Conservation (phyloP, 768 basidiomycete species). For the Suillus decipiens region DNA sequence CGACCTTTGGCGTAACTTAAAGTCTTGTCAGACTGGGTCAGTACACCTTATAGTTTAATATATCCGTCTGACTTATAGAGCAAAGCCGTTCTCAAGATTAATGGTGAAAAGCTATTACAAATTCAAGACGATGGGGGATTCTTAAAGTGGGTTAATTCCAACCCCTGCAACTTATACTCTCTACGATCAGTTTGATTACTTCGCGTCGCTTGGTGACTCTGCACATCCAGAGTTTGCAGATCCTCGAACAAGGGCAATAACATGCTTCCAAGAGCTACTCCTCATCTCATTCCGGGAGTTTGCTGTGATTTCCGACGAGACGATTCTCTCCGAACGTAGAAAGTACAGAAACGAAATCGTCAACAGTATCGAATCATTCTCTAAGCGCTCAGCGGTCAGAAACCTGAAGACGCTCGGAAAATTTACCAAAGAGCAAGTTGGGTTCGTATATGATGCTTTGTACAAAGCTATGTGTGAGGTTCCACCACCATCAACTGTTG, state of each 20-base stretch:
- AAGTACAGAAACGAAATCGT: conserved; percentile 89
- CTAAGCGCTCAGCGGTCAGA: conserved; percentile 87
- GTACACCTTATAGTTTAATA: conserved; percentile 24
- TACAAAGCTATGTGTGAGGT: conserved; percentile 81
- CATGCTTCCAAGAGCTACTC: conserved; percentile 95
- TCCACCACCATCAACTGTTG: conserved; percentile 60
- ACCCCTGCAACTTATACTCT: background rate
- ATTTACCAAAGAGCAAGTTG: conserved; percentile 86
- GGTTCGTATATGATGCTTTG: conserved; percentile 88
- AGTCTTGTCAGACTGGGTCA: conserved; percentile 52
- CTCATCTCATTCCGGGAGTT: conserved; percentile 98
- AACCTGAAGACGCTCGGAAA: conserved; percentile 79
- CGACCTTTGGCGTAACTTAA: conserved; percentile 13
- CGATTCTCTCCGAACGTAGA: conserved; percentile 83
- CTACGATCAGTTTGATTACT: conserved; percentile 81
- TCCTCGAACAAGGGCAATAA: conserved; percentile 89
- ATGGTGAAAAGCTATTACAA: conserved; percentile 87
- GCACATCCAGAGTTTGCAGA: conserved; percentile 90
- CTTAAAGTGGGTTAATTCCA: conserved; percentile 64
- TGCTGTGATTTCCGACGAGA: conserved; percentile 93
- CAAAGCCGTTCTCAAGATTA: conserved; percentile 94
- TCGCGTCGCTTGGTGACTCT: conserved; percentile 88
- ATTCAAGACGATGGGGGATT: conserved; percentile 98
- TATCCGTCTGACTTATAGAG: conserved; percentile 18
- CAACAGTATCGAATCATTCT: conserved; percentile 90